Percentiles rank a stretch among this genome's conserved stretches.
phyloP scores from a whole-genome alignment of 2,329 filamentous ascomycete genomes.

The Rhexocercosporidium sp. region DNA sequence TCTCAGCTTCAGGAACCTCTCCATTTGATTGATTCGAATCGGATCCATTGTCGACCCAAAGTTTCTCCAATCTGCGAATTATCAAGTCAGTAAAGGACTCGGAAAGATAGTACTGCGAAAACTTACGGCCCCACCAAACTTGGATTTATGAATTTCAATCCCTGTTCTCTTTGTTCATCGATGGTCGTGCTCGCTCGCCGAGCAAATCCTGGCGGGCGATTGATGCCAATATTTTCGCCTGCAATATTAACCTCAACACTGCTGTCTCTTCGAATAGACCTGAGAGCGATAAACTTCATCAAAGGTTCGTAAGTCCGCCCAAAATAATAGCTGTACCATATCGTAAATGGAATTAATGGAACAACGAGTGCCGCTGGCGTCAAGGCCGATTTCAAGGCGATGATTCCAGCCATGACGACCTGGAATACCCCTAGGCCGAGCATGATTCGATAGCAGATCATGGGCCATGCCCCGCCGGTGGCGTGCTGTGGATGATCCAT shows the following conservation, averaged over 20 bases:
- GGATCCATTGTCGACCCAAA: conserved; percentile 60
- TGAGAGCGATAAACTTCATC: conserved; percentile 89
- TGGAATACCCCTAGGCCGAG: conserved; percentile 89
- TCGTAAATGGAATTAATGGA: conserved; percentile 77
- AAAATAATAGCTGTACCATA: conserved; percentile 91
- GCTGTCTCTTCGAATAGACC: conserved; percentile 76
- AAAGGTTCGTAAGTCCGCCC: conserved; percentile 82
- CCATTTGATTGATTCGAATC: conserved; percentile 24
- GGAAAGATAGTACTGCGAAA: neutral
- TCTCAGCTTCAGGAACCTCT: conserved; percentile 17
- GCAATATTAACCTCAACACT: conserved; percentile 51
- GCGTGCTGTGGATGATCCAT: conserved; percentile 98
- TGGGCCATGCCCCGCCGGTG: conserved; percentile 92
- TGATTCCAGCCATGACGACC: conserved; percentile 84
- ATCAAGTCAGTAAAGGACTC: conserved; percentile 15
- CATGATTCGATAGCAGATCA: conserved; percentile 92
- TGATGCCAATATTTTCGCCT: conserved; percentile 45
- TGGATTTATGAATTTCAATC: conserved; percentile 76
- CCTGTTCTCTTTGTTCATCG: conserved; percentile 75
- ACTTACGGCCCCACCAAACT: conserved; percentile 71
- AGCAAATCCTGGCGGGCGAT: conserved; percentile 32
- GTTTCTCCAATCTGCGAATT: conserved; percentile 62
- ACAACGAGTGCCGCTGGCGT: conserved; percentile 73
- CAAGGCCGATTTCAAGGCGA: conserved; percentile 77
- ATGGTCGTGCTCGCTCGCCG: conserved; percentile 59